These are phyloP conservation scores for Athelia psychrophila DNA, from an alignment of 1,284 basidiomycete genomes.

Conservation along the genomic window DNA sequence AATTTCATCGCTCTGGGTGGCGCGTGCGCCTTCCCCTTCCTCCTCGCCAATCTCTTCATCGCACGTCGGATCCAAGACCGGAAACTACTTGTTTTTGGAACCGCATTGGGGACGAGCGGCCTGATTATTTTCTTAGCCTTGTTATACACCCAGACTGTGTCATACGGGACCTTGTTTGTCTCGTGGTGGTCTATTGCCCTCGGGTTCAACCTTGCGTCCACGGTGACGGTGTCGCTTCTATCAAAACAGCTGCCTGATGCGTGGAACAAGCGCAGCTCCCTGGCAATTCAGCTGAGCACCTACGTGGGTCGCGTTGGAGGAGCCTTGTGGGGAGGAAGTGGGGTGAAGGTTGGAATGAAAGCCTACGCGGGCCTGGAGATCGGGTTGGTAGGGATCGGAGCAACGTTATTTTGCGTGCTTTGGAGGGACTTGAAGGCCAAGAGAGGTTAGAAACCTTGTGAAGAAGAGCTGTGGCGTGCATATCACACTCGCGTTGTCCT, in stretches of 20 bases:
- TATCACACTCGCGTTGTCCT: too few species aligned
- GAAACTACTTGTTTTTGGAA: slow-evolving; percentile 52
- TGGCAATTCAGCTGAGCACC: slow-evolving; percentile 68
- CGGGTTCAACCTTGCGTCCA: slow-evolving; percentile 68
- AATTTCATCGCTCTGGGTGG: slow-evolving; percentile 73
- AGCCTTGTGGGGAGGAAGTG: slow-evolving; percentile 66
- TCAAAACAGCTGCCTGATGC: slow-evolving; percentile 63
- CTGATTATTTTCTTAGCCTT: slow-evolving; percentile 50
- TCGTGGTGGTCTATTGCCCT: slow-evolving; percentile 69
- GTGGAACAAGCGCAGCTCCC: slow-evolving; percentile 55
- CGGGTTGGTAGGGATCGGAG: slow-evolving; percentile 56
- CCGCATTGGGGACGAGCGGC: slow-evolving; percentile 47
- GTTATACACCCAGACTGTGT: slow-evolving; percentile 36
- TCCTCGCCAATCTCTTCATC: slow-evolving; percentile 56
- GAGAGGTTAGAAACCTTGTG: slow-evolving; percentile 35
- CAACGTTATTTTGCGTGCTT: slow-evolving; percentile 46
- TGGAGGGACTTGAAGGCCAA: slow-evolving; percentile 70
- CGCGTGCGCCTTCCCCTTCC: slow-evolving; percentile 60
- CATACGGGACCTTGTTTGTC: slow-evolving; percentile 50
- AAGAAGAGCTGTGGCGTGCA: too few species aligned
- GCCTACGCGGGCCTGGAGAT: slow-evolving; percentile 63
- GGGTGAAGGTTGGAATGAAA: slow-evolving; percentile 62
- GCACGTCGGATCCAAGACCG: slow-evolving; percentile 62
- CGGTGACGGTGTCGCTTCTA: slow-evolving; percentile 60
- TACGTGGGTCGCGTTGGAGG: slow-evolving; percentile 61